Evolutionary conservation across 192 early-diverging fungal genomes (phyloP).

Genomic region (Funneliformis mosseae): DNA sequence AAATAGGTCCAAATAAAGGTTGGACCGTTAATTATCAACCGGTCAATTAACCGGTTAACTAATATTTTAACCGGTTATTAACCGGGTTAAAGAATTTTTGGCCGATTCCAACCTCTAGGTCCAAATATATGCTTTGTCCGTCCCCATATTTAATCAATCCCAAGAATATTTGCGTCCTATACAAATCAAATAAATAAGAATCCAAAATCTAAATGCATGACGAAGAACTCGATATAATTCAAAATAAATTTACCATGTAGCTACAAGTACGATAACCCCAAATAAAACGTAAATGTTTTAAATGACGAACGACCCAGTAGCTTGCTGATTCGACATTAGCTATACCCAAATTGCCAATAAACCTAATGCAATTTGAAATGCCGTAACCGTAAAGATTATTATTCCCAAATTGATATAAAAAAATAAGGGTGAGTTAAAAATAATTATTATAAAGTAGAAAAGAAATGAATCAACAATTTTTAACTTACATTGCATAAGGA

Average conservation of each 20-base stretch:
- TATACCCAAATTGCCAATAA: conserved; percentile 12
- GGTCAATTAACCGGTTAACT: too few relatives aligned
- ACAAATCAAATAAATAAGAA: not conserved
- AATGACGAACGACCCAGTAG: not conserved
- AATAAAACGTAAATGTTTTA: conserved; percentile 20
- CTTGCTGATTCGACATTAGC: conserved; percentile 25
- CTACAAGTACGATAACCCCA: conserved; percentile 10
- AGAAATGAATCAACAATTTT: not conserved
- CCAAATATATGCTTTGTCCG: not conserved
- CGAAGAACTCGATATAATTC: not conserved
- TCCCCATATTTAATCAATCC: not conserved
- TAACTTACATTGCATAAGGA: not conserved
- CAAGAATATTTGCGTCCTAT: not conserved
- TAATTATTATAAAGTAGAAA: not conserved
- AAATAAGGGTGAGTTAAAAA: not conserved
- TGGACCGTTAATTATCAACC: too few relatives aligned
- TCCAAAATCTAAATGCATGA: not conserved
- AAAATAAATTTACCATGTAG: conserved; percentile 23
- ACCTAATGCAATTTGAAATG: conserved; percentile 15
- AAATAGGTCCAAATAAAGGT: not conserved
- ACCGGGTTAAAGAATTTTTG: too few relatives aligned
- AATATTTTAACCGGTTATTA: too few relatives aligned
- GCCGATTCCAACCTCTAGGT: too few relatives aligned
- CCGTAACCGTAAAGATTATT: not conserved
- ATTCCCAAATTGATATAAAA: conserved; percentile 20